phyloP scores from a whole-genome alignment of 257 asterid species.

The Penstemon davidsonii region DNA sequence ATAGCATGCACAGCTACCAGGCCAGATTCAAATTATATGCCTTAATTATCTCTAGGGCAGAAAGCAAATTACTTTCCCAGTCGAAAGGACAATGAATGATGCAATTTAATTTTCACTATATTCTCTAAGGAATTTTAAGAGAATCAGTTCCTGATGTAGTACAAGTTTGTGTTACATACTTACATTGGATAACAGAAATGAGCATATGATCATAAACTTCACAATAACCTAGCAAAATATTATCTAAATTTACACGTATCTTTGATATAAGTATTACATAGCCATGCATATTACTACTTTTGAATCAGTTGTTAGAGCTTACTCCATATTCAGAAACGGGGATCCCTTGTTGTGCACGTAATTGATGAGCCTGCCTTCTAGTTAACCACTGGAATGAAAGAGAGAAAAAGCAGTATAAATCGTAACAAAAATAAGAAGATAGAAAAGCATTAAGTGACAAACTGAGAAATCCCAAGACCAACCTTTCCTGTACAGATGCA shows the following conservation, averaged over 20 bases:
- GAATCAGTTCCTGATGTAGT: background rate
- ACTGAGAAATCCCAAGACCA: constrained; percentile 30
- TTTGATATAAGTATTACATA: background rate
- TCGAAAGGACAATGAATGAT: background rate
- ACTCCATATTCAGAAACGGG: constrained; percentile 97
- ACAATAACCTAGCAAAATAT: constrained; percentile 1
- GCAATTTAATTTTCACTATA: background rate
- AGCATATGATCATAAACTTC: background rate
- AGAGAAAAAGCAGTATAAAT: background rate
- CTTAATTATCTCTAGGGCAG: too few relatives aligned
- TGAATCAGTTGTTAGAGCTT: constrained; percentile 35
- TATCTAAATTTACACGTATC: background rate
- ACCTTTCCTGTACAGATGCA: constrained; percentile 86
- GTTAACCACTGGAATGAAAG: constrained; percentile 67
- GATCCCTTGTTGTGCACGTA: constrained; percentile 94
- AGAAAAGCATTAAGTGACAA: constrained; percentile 13
- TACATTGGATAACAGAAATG: background rate
- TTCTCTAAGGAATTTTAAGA: too few relatives aligned
- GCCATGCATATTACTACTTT: constrained; percentile 1
- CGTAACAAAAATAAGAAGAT: background rate
- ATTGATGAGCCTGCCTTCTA: constrained; percentile 81
- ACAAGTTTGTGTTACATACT: background rate
- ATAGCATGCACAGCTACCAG: too few relatives aligned
- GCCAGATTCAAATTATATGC: too few relatives aligned
- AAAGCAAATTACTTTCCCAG: background rate